Conservation (phyloP, 2,329 filamentous ascomycete genomes). For the Cordyceps sp. region DNA sequence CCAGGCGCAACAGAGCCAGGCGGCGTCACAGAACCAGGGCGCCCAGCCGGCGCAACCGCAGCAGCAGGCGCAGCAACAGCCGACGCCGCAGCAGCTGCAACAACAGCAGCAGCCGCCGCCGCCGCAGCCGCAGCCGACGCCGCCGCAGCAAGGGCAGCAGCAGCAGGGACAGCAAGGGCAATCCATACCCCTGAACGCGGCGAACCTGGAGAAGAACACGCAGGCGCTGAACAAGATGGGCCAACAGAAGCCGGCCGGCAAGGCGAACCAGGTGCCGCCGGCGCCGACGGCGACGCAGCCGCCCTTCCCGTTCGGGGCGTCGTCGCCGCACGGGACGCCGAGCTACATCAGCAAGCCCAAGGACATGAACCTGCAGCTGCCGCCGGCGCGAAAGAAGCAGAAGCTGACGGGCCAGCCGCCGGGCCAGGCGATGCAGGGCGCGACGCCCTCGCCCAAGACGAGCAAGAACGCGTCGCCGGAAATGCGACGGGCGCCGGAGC, state of each 20-base stretch:
- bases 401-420: constrained; percentile 27
- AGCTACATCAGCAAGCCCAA: constrained; percentile 33
- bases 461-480: constrained; percentile 31
- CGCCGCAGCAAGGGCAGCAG: constrained; percentile 19
- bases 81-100: no score
- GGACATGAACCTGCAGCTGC: constrained; percentile 38
- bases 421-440: constrained; percentile 20
- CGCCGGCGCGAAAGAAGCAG: constrained; percentile 38
- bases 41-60: constrained; percentile 18
- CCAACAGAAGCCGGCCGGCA: constrained; percentile 19
- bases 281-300: constrained; percentile 41
- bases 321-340: constrained; percentile 43
- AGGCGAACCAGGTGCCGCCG: constrained; percentile 31
- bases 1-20: constrained; percentile 9
- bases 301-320: constrained; percentile 36
- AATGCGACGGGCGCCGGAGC: constrained; percentile 15
- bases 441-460: constrained; percentile 30
- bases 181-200: constrained; percentile 22
- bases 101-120: no score
- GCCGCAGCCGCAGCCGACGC: no score
- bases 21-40: constrained; percentile 10
- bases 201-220: constrained; percentile 34
- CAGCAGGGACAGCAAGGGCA: constrained; percentile 11
- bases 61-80: no score
- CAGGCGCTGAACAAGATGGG: constrained; percentile 30